Evolutionary conservation across 176 grass and related monocot species (phyloP), one percentile per base, ranked within the genome.

Genomic region (Ensete glaucum): DNA sequence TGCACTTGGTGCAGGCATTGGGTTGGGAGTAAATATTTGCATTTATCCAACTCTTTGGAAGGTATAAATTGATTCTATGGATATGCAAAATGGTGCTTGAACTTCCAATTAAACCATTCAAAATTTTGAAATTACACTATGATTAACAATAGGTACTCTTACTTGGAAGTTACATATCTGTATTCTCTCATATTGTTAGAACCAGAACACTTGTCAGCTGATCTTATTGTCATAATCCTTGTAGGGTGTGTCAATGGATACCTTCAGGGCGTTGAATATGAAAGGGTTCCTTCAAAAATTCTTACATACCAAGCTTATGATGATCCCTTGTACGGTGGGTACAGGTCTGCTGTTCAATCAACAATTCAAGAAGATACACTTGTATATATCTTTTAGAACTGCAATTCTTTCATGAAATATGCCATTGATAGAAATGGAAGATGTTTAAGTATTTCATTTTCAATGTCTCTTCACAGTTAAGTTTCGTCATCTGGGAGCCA

Each of bases 11-110:
- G 95, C 90, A 70, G 84, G 73, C 80, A 86, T 94, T 81, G 83
- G 88, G 59, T 80, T 94, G 54, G 82, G 88, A 82, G 80, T 99
- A 76, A 99, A 99, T 74, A 83, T 99, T 65, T 88, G 86, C 66
- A 84, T 99, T 83, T 94, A 99, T 71, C 88, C 91, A 94, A 95
- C 79, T 99, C 96, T 78, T 86, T 95, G 81, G 88, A 99, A 99
- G 95, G 95, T 96, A 83, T 76, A 57, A 50, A 62, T 69, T 69
- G 56, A 22, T 55, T 20, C 62, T 34, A 1, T 8, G 20, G 17
- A 9, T 64, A 27, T 50, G 34, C 11, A 51, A 17, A 22, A 48
- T 50, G 67, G 17, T 50, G 51, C 48, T 70, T 70, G 7, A 70
- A n/a, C 29, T 48, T 19, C 3, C 27, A 8, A 70, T 70, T 8